A percentile compares a stretch with the other conserved stretches of the same genome.
Conservation (phyloP, 768 basidiomycete genomes). For the Boletus sp. region DNA sequence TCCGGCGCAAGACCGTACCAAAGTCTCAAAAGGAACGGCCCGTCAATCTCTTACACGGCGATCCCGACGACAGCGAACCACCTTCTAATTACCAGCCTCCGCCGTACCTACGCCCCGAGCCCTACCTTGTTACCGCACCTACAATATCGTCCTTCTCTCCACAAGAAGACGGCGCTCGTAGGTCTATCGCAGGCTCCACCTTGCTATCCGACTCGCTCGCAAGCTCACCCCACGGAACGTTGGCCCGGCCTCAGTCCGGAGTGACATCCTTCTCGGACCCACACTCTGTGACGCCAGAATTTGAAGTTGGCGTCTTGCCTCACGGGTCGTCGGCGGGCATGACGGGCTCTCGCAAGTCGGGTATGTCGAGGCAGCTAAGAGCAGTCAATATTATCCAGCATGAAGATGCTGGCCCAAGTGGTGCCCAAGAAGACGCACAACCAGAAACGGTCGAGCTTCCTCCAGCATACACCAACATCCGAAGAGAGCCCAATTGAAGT, state of each 20-base stretch:
- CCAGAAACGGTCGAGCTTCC: conserved; percentile 79
- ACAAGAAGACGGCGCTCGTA: conserved; percentile 24
- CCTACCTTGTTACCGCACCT: conserved; percentile 68
- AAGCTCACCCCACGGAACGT: conserved; percentile 26
- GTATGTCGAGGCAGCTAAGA: conserved; percentile 49
- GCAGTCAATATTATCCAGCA: conserved; percentile 82
- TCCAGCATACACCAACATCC: conserved; percentile 74
- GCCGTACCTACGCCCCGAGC: conserved; percentile 72
- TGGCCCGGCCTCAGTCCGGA: conserved; percentile 26
- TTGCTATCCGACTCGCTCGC: conserved; percentile 16
- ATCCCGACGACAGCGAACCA: conserved; percentile 50
- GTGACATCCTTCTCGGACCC: conserved; percentile 31
- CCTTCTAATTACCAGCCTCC: conserved; percentile 49
- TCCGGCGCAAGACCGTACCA: conserved; percentile 43
- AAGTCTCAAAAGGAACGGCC: conserved; percentile 52
- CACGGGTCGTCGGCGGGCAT: conserved; percentile 19
- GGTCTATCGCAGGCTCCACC: conserved; percentile 19
- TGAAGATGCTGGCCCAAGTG: conserved; percentile 65
- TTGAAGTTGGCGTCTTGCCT: conserved; percentile 15
- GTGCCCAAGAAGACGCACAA: conserved; percentile 36
- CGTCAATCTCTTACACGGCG: conserved; percentile 59
- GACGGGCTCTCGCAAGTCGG: conserved; percentile 35
- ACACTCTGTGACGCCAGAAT: conserved; percentile 49
- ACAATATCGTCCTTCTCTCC: conserved; percentile 42
- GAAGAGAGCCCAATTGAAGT: conserved; percentile 4